Base-by-base conservation (phyloP, 2,329 filamentous ascomycete genomes). In the Uncinocarpus reesii region DNA sequence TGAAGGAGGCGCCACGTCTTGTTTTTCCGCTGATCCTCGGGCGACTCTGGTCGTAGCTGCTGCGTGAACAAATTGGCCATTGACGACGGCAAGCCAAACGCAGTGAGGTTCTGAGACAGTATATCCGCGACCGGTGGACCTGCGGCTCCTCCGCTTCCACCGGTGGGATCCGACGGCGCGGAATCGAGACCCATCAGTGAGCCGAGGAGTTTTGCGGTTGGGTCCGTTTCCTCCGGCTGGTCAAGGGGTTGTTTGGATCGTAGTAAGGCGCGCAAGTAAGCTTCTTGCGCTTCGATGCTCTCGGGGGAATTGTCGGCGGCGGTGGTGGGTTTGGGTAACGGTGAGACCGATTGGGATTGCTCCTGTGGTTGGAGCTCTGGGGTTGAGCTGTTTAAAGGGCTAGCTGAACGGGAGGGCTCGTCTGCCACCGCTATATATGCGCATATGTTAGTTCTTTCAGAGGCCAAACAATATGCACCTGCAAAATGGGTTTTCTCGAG, bases 1-100 rank as follows among this genome's bases (percentile, higher is more conserved):
- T 82, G 79, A 7, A 80, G 59, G 18, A 77, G 61, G 45, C 76
- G 74, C 79, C 78, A 81, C 7, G 76, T 54, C 36, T 55, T 58
- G 29, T 60, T 53, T 10, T 58, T 58, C 46, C 62, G 62, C 53
- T 65, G 59, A 51, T 68, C 61, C 38, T 61, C 57, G 11, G 65
- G 60, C 3, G 62, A 63, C 49, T 62, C 65, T 50, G 60, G 65
- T 58, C 64, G 61, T 28, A 62, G 58, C 18, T 61, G 63, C 62
- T 64, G 34, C 68, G 52, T 43, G 3, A 59, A 56, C 58, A 63
- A 66, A 57, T 56, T 68, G 50, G 67, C 61, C 2, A 70, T 40
- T 46, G 63, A 65, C 5, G 65, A 60, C 7, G 67, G 65, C 7
- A 68, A 47, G 6, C 71, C 69, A 47, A 74, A 66, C 57, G 73